These are phyloP conservation scores for Fusarium circinatum DNA, from an alignment of 2,329 filamentous ascomycete genomes.

Conservation along the genomic window DNA sequence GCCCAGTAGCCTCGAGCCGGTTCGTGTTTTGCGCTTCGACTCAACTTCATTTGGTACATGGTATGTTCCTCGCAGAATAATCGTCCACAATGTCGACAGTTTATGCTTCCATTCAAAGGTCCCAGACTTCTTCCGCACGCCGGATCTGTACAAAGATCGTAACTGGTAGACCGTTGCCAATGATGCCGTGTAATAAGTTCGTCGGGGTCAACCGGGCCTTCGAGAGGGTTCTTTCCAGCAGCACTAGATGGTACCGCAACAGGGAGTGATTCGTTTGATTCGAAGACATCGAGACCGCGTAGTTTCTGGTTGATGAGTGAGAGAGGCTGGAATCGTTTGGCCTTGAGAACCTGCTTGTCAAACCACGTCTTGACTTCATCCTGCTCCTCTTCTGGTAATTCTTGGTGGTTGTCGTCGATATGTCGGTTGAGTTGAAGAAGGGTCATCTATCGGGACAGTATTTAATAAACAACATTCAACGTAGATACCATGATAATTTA, in stretches of 20 bases:
- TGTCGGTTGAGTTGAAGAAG: constrained; percentile 88
- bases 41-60: constrained; percentile 99
- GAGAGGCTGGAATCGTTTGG: constrained; percentile 91
- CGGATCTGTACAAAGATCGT: constrained; percentile 88
- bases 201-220: constrained; percentile 76
- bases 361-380: constrained; percentile 98
- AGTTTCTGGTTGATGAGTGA: constrained; percentile 94
- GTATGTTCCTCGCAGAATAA: constrained; percentile 98
- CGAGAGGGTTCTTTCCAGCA: constrained; percentile 53
- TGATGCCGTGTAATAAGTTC: constrained; percentile 88
- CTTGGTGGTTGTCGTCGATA: constrained; percentile 89
- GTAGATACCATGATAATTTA: constrained; percentile 52
- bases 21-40: constrained; percentile 87
- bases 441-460: constrained; percentile 71
- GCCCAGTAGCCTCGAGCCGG: constrained; percentile 93
- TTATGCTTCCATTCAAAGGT: constrained; percentile 83
- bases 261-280: constrained; percentile 79
- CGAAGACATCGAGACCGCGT: constrained; percentile 91
- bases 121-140: constrained; percentile 84
- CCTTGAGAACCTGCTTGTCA: constrained; percentile 91
- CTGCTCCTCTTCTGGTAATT: constrained; percentile 87
- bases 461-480: neutral
- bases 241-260: constrained; percentile 46
- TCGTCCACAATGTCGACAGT: constrained; percentile 92
- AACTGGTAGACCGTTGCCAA: constrained; percentile 82